Evolutionary conservation across 73 alveolate genomes (phyloP).

Genomic region (Symbiodinium natans): DNA sequence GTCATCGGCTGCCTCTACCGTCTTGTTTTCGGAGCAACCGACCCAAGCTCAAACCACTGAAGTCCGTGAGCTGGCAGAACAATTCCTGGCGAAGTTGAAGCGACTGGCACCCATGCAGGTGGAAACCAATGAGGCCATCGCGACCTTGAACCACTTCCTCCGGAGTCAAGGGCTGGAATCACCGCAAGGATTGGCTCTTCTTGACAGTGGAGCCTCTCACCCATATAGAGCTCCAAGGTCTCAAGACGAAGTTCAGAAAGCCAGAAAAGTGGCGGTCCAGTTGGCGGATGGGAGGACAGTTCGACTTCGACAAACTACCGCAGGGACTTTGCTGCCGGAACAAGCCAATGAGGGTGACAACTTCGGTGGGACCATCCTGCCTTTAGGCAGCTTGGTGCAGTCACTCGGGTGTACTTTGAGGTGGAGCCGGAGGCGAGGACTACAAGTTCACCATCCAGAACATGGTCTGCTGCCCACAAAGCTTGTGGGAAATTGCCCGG

Average conservation of each 20-base stretch:
- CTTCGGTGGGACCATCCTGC: background rate
- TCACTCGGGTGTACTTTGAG: background rate
- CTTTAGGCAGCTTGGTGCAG: background rate
- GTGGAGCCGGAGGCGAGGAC: background rate
- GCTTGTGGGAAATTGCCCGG: background rate
- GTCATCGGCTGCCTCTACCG: too few relatives aligned
- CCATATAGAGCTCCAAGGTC: background rate
- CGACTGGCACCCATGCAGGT: too few relatives aligned
- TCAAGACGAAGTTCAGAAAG: background rate
- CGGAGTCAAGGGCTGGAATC: too few relatives aligned
- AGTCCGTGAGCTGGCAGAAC: too few relatives aligned
- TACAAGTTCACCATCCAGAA: background rate
- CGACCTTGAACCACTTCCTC: too few relatives aligned
- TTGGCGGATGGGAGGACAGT: background rate
- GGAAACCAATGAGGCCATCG: too few relatives aligned
- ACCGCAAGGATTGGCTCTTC: too few relatives aligned
- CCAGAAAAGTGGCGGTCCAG: background rate
- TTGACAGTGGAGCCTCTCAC: too few relatives aligned
- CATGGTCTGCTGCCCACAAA: background rate
- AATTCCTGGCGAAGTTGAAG: too few relatives aligned
- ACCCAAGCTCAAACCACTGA: too few relatives aligned
- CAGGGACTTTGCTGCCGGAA: background rate
- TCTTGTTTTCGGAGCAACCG: too few relatives aligned
- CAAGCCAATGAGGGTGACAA: background rate
- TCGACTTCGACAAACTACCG: background rate